A percentile compares a stretch with the other conserved stretches of the same genome.
phyloP scores from a whole-genome alignment of 169 alveolate species.

The Miamiensis avidus region DNA sequence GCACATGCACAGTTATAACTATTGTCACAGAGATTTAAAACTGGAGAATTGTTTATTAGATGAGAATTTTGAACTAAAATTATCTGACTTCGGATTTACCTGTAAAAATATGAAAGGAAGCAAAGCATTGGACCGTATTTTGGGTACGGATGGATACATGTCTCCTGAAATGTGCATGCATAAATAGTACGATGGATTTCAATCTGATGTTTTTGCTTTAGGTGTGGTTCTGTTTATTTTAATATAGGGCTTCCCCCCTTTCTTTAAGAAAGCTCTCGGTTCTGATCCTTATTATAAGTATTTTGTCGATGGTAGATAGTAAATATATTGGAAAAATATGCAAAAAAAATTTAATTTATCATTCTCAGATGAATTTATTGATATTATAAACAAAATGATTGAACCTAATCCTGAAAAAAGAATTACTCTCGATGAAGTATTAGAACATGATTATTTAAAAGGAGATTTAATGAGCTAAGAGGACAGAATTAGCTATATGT shows the following conservation, averaged over 20 bases:
- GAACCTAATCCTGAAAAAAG: slow-evolving; percentile 14
- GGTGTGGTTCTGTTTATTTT: slow-evolving; percentile 55
- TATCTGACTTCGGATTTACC: slow-evolving; percentile 71
- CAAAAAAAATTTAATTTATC: slow-evolving; percentile 4
- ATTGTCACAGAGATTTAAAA: slow-evolving; percentile 75
- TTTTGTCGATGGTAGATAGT: slow-evolving; percentile 6
- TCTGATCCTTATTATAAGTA: slow-evolving; percentile 20
- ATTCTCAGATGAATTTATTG: slow-evolving; percentile 4
- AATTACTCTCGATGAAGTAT: neutral
- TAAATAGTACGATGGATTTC: slow-evolving; percentile 31
- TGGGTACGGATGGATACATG: slow-evolving; percentile 53
- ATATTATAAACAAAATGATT: slow-evolving; percentile 9
- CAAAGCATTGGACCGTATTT: neutral
- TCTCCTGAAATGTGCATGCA: slow-evolving; percentile 61
- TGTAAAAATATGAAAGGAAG: neutral
- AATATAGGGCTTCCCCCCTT: slow-evolving; percentile 49
- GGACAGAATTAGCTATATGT: neutral
- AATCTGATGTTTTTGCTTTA: slow-evolving; percentile 56
- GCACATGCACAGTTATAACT: slow-evolving; percentile 53
- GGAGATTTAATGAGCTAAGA: neutral
- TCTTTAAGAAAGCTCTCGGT: neutral
- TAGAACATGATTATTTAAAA: neutral
- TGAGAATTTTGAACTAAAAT: slow-evolving; percentile 54
- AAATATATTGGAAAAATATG: slow-evolving; percentile 9
- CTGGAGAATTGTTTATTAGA: slow-evolving; percentile 73